Evolutionary conservation across 768 basidiomycete genomes (phyloP), one percentile per base, ranked within the genome.

Genomic region (Scleroderma citrinum): DNA sequence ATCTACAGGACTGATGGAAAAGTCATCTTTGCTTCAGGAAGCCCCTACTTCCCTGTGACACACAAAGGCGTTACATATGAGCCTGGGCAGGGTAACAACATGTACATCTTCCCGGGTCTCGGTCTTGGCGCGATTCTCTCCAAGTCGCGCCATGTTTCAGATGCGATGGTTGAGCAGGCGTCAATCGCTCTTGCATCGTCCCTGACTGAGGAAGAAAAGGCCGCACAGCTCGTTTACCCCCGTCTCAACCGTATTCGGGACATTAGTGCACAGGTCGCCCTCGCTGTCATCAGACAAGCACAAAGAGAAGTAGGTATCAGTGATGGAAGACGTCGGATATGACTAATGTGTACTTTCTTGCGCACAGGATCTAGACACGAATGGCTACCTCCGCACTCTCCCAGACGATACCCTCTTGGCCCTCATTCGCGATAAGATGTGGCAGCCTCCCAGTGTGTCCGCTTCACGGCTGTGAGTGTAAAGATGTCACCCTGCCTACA

Each of bases 11-110:
- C 85, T 14, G 67, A 82, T 47, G 86, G 86, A 11, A 64, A 69
- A 17, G 79, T 81, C 24, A 76, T 89, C 50, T 90, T 84, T 55
- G 87, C 87, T 0, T 81, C 81, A 12, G 87, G 87, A 3, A 80
- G 77, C 42, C 87, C 87, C 0, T 90, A 87, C 70, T 67, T 73
- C 16, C 62, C 76, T 3, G 65, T 81, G 39, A 70, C 72, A 42
- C 74, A 68, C 58, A 63, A 75, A 30, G 78, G 77, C 21, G 75
- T 69, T 39, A 52, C 57, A 0, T 69, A 78, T 52, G 80, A 83
- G 53, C 78, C 87, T 1, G 85, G 83, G 0, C 87, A 90, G 63
- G 85, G 86, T 10, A 90, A 90, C 66, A 90, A 88, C 67, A 84
- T 87, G 82, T 82, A 82, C 64, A 80, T 81, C 56, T 81, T 80